These are phyloP conservation scores for Pseudogymnoascus sp. DNA, from an alignment of 2,329 filamentous ascomycete species.

Conservation along the genomic window DNA sequence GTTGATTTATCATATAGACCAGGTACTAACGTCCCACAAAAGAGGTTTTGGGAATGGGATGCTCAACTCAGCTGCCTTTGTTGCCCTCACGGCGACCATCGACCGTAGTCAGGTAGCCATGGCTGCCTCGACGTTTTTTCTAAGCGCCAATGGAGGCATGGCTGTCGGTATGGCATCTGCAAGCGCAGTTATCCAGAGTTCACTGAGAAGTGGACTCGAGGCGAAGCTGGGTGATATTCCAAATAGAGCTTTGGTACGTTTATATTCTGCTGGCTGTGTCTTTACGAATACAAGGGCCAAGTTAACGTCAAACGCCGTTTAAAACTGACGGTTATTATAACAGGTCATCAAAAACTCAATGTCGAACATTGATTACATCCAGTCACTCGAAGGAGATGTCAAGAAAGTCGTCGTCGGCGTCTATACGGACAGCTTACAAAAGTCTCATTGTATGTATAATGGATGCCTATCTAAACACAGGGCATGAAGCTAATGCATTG, in stretches of 20 bases:
- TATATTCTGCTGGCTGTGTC: not conserved
- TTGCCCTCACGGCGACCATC: conserved; percentile 41
- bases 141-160: conserved; percentile 27
- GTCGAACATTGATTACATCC: conserved; percentile 3
- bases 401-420: not conserved
- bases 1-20: not conserved
- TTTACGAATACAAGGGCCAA: not conserved
- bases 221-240: not conserved
- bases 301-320: not conserved
- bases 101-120: conserved; percentile 40
- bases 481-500: not conserved
- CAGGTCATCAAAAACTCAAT: not conserved
- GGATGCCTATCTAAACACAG: not conserved
- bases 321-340: not conserved
- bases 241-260: not conserved
- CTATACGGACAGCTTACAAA: not conserved
- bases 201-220: conserved; percentile 9
- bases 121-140: conserved; percentile 40
- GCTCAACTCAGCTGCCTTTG: conserved; percentile 38
- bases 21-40: not conserved
- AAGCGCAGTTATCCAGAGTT: conserved; percentile 18
- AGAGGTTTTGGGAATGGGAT: conserved; percentile 45
- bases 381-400: not conserved
- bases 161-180: conserved; percentile 19
- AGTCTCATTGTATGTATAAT: not conserved